Conservation (phyloP, 2,329 filamentous ascomycete species). For the Endoconidiophora polonica region DNA sequence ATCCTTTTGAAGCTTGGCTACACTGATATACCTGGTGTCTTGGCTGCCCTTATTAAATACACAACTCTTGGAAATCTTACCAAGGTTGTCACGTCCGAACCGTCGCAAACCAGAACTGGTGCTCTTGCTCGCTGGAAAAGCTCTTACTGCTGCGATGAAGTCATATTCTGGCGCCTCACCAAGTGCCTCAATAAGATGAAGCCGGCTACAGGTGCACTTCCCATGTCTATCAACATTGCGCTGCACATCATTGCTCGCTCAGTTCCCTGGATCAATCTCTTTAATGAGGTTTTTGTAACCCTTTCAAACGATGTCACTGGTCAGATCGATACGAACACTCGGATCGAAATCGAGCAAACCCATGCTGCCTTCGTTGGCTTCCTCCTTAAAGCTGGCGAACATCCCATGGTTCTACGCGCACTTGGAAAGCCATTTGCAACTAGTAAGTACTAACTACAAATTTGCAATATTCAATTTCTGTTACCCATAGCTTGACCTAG, state of each 20-base stretch:
- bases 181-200: constrained; percentile 35
- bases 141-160: constrained; percentile 58
- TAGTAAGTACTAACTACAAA: neutral
- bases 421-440: constrained; percentile 32
- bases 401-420: constrained; percentile 34
- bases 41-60: constrained; percentile 39
- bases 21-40: constrained; percentile 37
- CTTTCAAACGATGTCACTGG: constrained; percentile 33
- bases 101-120: neutral
- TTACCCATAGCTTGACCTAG: neutral
- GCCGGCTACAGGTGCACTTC: constrained; percentile 26
- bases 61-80: constrained; percentile 23
- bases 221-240: constrained; percentile 28
- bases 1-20: constrained; percentile 33
- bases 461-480: no score
- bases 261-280: constrained; percentile 42
- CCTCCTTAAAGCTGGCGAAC: constrained; percentile 44
- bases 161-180: constrained; percentile 82
- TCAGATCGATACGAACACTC: constrained; percentile 27
- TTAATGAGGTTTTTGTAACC: constrained; percentile 32
- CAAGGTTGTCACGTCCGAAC: constrained; percentile 14
- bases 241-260: constrained; percentile 33
- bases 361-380: constrained; percentile 48
- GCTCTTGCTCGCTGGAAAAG: constrained; percentile 29
- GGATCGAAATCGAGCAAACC: constrained; percentile 42